Conservation (phyloP, 2,329 filamentous ascomycete genomes). For the Cadophora sp. region DNA sequence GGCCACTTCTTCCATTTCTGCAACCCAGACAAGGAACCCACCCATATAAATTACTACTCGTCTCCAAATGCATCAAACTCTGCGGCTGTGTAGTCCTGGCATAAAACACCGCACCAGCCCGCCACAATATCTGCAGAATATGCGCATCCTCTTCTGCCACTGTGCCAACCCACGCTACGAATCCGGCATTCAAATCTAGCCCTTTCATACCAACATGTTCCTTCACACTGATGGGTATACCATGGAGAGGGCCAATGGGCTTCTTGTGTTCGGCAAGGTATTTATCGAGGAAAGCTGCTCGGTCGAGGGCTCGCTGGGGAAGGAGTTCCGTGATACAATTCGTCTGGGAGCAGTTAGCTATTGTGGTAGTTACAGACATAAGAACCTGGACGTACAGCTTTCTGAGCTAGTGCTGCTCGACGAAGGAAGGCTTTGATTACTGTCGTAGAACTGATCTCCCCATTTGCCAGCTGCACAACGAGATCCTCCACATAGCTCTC, state of each 20-base stretch:
- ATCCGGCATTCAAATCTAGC: constrained; percentile 56
- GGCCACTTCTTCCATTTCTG: not conserved
- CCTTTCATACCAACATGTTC: constrained; percentile 59
- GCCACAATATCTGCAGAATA: constrained; percentile 53
- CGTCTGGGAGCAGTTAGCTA: constrained; percentile 42
- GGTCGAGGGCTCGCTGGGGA: constrained; percentile 43
- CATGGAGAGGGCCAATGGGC: constrained; percentile 48
- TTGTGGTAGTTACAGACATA: not conserved
- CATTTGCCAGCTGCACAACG: constrained; percentile 52
- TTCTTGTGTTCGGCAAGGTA: constrained; percentile 41
- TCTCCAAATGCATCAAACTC: constrained; percentile 60
- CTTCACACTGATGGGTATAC: constrained; percentile 59
- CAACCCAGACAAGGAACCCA: constrained; percentile 32
- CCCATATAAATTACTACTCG: constrained; percentile 55
- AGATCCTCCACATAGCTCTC: constrained; percentile 53
- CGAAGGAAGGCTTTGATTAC: constrained; percentile 61
- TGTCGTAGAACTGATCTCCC: constrained; percentile 50
- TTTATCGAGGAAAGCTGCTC: constrained; percentile 45
- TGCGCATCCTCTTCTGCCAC: constrained; percentile 53
- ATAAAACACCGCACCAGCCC: constrained; percentile 58
- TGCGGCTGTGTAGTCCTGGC: constrained; percentile 61
- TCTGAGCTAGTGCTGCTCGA: constrained; percentile 59
- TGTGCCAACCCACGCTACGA: constrained; percentile 55
- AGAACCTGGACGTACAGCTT: constrained; percentile 45
- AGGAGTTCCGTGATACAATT: constrained; percentile 55